Base-by-base conservation (phyloP, 768 basidiomycete genomes). In the Mycena vitilis region DNA sequence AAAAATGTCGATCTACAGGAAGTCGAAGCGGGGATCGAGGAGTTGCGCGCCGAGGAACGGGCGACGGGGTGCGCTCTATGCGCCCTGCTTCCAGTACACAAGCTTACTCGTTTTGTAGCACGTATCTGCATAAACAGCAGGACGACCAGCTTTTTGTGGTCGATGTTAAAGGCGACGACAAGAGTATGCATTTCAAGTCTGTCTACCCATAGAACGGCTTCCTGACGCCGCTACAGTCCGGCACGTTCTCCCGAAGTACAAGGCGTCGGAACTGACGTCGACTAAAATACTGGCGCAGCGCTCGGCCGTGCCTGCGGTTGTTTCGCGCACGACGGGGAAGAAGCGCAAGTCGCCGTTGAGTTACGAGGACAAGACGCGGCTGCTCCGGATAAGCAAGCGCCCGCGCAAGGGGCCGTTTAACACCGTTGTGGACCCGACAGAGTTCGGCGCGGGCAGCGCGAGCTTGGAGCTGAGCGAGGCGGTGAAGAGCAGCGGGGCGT, bases 1-100 rank as follows among this genome's bases (percentile, higher is more conserved):
- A 97, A 98, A 81, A 94, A 98, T 78, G 90, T 97, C 60, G 90
- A 97, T 76, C 86, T 97, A 57, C 87, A 88, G 30, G 89, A 89
- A 57, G 89, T 96, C 22, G 95, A 96, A 73, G 82, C 84, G 55
- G 89, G 88, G 3, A 75, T 96, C 70, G 95, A 96, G 78, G 86
- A 82, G 65, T 81, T 93, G 68, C 83, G 95, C 61, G 87, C 86
- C n/a, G 94, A 96, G 76, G 95, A 96, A 76, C 83, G 93, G 62
- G 85, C 90, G 6, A 87, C 86, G 69, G 95, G 95, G 94, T 95
- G 74, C 69, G 88, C 78, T 18, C 48, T 30, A 23, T n/a, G n/a
- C 49, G 51, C 34, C 38, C 60, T 2, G n/a, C 7, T 42, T 0
- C 60, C 38, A 48, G 51, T 38, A 20, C 65, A 38, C 60, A 52